Base-by-base conservation (phyloP, 345 rosid genomes). In the Eucalyptus erythrocorys region DNA sequence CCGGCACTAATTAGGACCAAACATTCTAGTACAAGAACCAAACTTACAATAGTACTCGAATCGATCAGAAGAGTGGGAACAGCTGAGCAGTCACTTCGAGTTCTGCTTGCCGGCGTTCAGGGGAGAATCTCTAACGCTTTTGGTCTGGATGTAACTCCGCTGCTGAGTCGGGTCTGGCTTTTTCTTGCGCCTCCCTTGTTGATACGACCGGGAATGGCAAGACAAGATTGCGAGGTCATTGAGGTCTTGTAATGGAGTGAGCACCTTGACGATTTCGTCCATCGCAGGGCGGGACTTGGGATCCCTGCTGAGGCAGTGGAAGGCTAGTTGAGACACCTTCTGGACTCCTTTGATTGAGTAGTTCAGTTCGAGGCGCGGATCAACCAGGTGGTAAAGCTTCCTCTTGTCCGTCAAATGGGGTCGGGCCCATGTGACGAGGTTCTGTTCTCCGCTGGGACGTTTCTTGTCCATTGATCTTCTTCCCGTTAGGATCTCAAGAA, bases 391-490 rank as follows among this genome's bases (percentile, higher is more conserved):
- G 92, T 94, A 95, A 79, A 96, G 89, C 92, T 96, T 95, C 92
- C 99, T 90, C 92, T 94, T 97, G 93, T 98, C 98, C 30, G 94
- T 92, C 64, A 98, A 91, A 91, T 96, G 94, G 16, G 98, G 97
- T 68, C 96, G 93, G 37, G 99, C 99, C 99, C 99, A 96, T 47
- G 95, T 90, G 80, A 97, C 99, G 8, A 97, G 97, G 91, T 96
- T 97, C 84, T 96, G 94, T 89, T 96, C 99, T 76, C 97, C 98
- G 2, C 94, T 95, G 6, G 99, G 99, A 8, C 98, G 95, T 87
- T 95, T 97, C 93, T 96, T 97, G 92, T 96, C 99, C 95, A 97
- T 93, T n/a, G 99, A 96, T 93, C 99, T 95, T 90, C 99, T 92
- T 87, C 99, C 99, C 48, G 97, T 96, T 89, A 97, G 89, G 91